Conservation (phyloP, 768 basidiomycete species). For the Amanita subjunquillea region DNA sequence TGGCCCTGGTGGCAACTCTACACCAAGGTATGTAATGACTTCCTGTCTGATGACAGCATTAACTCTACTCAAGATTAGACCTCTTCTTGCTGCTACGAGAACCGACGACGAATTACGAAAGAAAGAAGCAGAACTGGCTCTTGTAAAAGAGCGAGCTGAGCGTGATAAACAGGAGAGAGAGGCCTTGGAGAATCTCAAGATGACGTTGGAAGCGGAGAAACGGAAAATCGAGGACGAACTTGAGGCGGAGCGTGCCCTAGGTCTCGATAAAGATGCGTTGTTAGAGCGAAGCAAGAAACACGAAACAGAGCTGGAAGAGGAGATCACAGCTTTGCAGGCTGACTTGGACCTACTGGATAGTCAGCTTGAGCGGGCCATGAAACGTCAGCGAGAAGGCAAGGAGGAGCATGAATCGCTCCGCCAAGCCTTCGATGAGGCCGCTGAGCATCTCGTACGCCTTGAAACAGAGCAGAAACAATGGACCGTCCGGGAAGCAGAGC, state of each 20-base stretch:
- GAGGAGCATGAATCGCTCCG: slow-evolving; percentile 66
- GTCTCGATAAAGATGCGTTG: slow-evolving; percentile 73
- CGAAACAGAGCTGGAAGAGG: slow-evolving; percentile 82
- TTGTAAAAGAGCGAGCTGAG: slow-evolving; percentile 79
- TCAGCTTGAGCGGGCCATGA: slow-evolving; percentile 73
- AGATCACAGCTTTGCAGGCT: slow-evolving; percentile 64
- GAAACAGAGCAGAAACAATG: slow-evolving; percentile 70
- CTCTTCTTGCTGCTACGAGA: slow-evolving; percentile 83
- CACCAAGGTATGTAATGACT: slow-evolving; percentile 54
- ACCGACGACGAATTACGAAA: slow-evolving; percentile 85
- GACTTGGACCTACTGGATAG: slow-evolving; percentile 82
- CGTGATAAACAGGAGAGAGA: slow-evolving; percentile 77
- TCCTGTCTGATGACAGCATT: neutral
- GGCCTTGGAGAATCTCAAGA: slow-evolving; percentile 69
- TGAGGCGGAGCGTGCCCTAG: slow-evolving; percentile 70
- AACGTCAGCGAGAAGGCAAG: slow-evolving; percentile 69
- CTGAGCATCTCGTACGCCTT: slow-evolving; percentile 74
- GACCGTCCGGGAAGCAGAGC: slow-evolving; percentile 51
- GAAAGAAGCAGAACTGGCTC: slow-evolving; percentile 75
- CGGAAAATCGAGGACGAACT: slow-evolving; percentile 71
- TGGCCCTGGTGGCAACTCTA: slow-evolving; percentile 99
- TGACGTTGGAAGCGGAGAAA: slow-evolving; percentile 79
- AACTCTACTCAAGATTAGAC: slow-evolving; percentile 57
- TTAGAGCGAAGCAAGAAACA: slow-evolving; percentile 77
- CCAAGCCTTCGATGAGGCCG: slow-evolving; percentile 72